Conservation (phyloP, 202 grass and related monocot species). For the Elaeis oleifera region DNA sequence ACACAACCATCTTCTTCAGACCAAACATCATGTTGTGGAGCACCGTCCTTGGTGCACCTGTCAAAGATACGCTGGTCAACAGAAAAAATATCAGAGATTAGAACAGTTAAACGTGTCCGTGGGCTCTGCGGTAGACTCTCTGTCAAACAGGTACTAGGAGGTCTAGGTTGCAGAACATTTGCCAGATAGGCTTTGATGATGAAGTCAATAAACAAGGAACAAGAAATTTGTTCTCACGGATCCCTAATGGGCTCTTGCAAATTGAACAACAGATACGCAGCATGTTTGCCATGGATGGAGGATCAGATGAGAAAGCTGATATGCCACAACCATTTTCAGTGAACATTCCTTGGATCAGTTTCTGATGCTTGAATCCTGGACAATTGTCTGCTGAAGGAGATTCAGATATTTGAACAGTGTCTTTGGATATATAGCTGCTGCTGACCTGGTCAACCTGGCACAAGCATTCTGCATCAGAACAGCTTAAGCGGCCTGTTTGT, state of each 20-base stretch:
- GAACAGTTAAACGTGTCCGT: conserved; percentile 24
- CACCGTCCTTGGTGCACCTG: conserved; percentile 18
- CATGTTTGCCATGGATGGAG: conserved; percentile 16
- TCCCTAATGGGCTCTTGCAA: conserved; percentile 61
- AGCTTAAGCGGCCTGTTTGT: conserved; percentile 28
- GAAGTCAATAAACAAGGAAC: conserved; percentile 37
- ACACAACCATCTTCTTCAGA: conserved; percentile 86
- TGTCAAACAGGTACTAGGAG: conserved; percentile 10
- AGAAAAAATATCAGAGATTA: conserved; percentile 48
- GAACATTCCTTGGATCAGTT: conserved; percentile 28
- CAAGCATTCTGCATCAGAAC: conserved; percentile 23
- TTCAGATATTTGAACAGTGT: conserved; percentile 23
- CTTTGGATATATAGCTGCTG: conserved; percentile 5
- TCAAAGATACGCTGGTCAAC: conserved; percentile 42
- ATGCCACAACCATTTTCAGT: conserved; percentile 17
- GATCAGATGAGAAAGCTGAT: conserved; percentile 24
- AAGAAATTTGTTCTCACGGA: conserved; percentile 44
- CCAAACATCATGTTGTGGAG: conserved; percentile 45
- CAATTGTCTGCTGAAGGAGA: conserved; percentile 4
- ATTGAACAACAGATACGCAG: conserved; percentile 46
- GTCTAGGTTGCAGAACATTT: conserved; percentile 43
- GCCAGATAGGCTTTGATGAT: conserved; percentile 49
- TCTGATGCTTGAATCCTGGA: conserved; percentile 10
- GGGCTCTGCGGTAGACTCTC: conserved; percentile 19
- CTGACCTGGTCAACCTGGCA: conserved; percentile 21